Evolutionary conservation across 1,139 yeast species (phyloP).

Genomic region (Pneumocystis wakefieldiae): DNA sequence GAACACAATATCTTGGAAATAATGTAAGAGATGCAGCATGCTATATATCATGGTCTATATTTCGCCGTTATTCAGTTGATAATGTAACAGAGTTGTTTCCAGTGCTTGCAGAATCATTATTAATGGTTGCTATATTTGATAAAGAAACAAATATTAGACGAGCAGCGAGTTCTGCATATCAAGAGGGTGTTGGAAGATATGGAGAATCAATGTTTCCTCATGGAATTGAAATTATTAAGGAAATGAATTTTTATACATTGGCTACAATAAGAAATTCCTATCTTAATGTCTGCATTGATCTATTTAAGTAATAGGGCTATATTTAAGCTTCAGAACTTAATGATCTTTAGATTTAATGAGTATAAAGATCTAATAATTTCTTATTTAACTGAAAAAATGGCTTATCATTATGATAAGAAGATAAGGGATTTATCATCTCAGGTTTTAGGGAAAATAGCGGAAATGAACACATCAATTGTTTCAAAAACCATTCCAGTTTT

Average conservation of each 20-base stretch:
- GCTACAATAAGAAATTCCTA: conserved; percentile 33
- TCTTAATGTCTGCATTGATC: conserved; percentile 24
- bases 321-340: conserved; percentile 1
- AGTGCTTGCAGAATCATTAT: conserved; percentile 21
- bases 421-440: conserved; percentile 27
- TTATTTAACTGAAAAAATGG: conserved; percentile 22
- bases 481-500: not conserved
- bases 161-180: conserved; percentile 75
- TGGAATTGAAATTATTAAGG: conserved; percentile 42
- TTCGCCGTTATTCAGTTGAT: conserved; percentile 28
- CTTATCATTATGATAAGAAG: conserved; percentile 27
- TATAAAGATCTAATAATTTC: conserved; percentile 22
- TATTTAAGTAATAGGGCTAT: conserved; percentile 10
- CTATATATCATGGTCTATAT: conserved; percentile 55
- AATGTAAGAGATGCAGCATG: conserved; percentile 76
- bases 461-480: not conserved
- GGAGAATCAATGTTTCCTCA: conserved; percentile 16
- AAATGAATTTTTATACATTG: conserved; percentile 35
- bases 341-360: not conserved
- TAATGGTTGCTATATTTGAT: conserved; percentile 50
- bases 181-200: conserved; percentile 69
- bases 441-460: conserved; percentile 13
- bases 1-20: conserved; percentile 41
- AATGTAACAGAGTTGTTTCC: conserved; percentile 17
- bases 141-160: conserved; percentile 58